phyloP scores from a whole-genome alignment of 768 basidiomycete genomes.

The Termitomyces sp. region DNA sequence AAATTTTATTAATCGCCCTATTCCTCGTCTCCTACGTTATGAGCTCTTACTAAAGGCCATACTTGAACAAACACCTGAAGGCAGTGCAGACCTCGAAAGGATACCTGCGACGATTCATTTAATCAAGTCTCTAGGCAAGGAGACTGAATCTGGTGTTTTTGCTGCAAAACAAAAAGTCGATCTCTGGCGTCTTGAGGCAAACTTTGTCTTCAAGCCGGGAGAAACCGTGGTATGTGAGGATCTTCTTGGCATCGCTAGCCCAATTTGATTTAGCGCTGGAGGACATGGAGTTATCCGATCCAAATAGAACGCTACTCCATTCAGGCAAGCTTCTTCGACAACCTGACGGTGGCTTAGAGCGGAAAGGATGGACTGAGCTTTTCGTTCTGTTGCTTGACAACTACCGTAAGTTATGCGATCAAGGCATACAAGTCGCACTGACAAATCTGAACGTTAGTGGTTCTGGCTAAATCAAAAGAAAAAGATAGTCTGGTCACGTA shows the following conservation, averaged over 20 bases:
- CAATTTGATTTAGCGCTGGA: conserved; percentile 15
- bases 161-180: conserved; percentile 87
- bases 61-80: conserved; percentile 68
- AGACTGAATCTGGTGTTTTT: conserved; percentile 81
- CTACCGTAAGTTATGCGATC: conserved; percentile 56
- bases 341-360: conserved; percentile 83
- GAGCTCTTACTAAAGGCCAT: conserved; percentile 81
- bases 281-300: conserved; percentile 89
- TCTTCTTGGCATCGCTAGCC: not conserved
- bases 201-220: conserved; percentile 75
- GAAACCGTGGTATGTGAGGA: conserved; percentile 52
- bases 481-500: conserved; percentile 74
- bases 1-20: conserved; percentile 88
- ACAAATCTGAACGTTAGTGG: conserved; percentile 46
- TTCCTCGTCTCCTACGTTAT: conserved; percentile 86
- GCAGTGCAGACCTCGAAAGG: conserved; percentile 74
- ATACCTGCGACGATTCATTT: conserved; percentile 86
- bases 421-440: not conserved
- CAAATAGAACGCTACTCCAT: conserved; percentile 79
- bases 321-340: conserved; percentile 81
- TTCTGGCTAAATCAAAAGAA: conserved; percentile 82
- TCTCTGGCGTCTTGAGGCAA: conserved; percentile 79
- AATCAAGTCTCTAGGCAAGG: conserved; percentile 84
- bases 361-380: conserved; percentile 88
- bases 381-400: conserved; percentile 92